These are phyloP conservation scores for Monsonia emarginata DNA, from an alignment of 441 rosid genomes.

Conservation along the genomic window DNA sequence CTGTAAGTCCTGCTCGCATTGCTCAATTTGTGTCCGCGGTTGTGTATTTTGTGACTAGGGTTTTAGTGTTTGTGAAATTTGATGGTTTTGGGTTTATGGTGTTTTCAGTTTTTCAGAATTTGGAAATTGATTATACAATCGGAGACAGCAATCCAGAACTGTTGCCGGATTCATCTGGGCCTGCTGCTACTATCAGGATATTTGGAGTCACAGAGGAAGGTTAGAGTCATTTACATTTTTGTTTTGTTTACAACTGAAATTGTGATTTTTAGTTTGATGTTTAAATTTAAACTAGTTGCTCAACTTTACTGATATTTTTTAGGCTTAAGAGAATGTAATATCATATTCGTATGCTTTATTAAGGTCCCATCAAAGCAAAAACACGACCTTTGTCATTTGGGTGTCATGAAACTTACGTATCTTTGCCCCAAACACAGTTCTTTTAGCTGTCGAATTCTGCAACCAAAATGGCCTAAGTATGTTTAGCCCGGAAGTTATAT, in stretches of 20 bases:
- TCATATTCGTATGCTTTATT: neutral
- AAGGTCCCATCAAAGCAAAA: neutral
- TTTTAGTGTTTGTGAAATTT: constrained; percentile 2
- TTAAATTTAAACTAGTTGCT: neutral
- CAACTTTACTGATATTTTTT: neutral
- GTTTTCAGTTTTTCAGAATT: constrained; percentile 64
- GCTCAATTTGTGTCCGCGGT: neutral
- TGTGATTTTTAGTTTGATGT: neutral
- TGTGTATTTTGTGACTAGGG: constrained; percentile 1
- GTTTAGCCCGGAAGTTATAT: neutral
- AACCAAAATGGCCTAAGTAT: neutral
- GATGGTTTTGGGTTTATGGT: neutral
- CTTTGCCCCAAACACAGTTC: neutral
- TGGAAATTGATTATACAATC: constrained; percentile 85
- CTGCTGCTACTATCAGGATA: constrained; percentile 69
- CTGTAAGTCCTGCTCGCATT: constrained; percentile 32
- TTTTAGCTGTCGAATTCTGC: neutral
- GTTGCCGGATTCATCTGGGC: constrained; percentile 57
- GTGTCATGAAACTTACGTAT: neutral
- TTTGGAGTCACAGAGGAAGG: constrained; percentile 93
- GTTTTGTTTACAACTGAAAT: neutral
- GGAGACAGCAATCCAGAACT: constrained; percentile 48
- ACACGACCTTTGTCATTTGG: neutral
- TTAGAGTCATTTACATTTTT: constrained; percentile 13
- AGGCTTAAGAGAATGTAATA: neutral